Base-by-base conservation (phyloP, 164 flowering plant genomes). In the Dillenia suffruticosa region DNA sequence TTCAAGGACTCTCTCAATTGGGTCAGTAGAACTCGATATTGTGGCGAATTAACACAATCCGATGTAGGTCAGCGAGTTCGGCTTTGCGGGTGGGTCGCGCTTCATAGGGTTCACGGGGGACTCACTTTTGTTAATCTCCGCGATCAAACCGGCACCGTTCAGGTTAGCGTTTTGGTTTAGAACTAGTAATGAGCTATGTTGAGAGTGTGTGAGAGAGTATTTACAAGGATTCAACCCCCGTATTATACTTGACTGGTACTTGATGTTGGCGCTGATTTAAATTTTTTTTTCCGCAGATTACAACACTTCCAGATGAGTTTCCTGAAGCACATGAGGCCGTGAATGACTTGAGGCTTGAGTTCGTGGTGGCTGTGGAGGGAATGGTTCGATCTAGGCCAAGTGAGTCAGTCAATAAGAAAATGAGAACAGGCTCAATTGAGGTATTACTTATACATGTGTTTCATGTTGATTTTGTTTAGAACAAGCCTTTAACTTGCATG, bases 41-140 rank as follows among this genome's bases (percentile, higher is more conserved):
- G 98, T 63, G 96, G 97, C 7, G 74, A 87, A 49, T 72, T 93
- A 64, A 67, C 87, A 1, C 64, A 61, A 12, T 64, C 50, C 5
- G 96, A 88, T 53, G 87, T 87, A 12, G 98, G 96, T 8, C 78
- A 68, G 63, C 78, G 91, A 67, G 97, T 93, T 52, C 68, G 83
- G 16, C 81, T 93, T 13, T 88, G 98, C 63, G 98, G 98, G 46
- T 93, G 98, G 98, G 97, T 93, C 40, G 98, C 94, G 11, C 83
- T 87, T 49, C 98, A 90, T 63, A 78, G 98, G 45, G 75, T 84
- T 72, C 98, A 93, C 48, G 97, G 97, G 8, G 94, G 94, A 10
- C 83, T 93, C 57, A 90, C 96, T n/a, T 93, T 93, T 62, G 62
- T 90, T 52, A 86, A 82, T 71, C 86, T 93, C 45, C 75, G 98